Conservation (phyloP, 208 protist species). For the Acanthamoeba healyi region DNA sequence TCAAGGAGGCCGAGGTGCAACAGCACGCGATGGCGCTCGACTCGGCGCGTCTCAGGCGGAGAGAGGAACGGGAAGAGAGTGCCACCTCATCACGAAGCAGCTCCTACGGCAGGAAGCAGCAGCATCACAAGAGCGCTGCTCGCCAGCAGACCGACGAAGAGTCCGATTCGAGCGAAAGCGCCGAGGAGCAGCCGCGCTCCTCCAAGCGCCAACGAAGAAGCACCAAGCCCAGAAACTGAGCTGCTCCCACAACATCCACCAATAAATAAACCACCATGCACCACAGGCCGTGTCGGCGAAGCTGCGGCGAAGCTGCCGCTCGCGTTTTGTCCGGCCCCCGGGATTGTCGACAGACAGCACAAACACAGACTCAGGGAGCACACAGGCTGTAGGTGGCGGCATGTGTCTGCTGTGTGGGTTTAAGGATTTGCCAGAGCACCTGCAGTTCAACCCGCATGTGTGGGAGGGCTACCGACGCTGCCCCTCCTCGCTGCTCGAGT, state of each 20-base stretch:
- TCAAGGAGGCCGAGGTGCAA: background rate
- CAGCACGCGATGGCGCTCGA: background rate
- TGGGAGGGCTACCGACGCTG: slow-evolving; percentile 38
- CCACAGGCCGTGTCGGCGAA: no score
- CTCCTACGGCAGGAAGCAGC: background rate
- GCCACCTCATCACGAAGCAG: background rate
- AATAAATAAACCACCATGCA: no score
- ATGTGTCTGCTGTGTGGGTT: slow-evolving; percentile 30
- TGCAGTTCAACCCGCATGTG: slow-evolving; percentile 72
- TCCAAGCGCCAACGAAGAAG: slow-evolving; percentile 28
- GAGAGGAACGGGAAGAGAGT: background rate
- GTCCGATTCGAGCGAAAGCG: background rate
- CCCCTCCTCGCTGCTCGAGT: background rate
- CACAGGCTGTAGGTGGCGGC: no score
- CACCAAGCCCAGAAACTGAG: background rate
- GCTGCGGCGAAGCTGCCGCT: no score
- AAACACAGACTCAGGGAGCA: no score
- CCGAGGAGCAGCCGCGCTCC: background rate
- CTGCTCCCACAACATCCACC: background rate
- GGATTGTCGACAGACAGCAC: no score
- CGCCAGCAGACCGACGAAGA: background rate
- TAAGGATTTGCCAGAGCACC: slow-evolving; percentile 28
- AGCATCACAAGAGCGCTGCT: background rate
- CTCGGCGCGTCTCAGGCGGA: background rate
- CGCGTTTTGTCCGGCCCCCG: no score